phyloP scores from a whole-genome alignment of 2,329 filamentous ascomycete species.

The Aspergillus calidoustus region DNA sequence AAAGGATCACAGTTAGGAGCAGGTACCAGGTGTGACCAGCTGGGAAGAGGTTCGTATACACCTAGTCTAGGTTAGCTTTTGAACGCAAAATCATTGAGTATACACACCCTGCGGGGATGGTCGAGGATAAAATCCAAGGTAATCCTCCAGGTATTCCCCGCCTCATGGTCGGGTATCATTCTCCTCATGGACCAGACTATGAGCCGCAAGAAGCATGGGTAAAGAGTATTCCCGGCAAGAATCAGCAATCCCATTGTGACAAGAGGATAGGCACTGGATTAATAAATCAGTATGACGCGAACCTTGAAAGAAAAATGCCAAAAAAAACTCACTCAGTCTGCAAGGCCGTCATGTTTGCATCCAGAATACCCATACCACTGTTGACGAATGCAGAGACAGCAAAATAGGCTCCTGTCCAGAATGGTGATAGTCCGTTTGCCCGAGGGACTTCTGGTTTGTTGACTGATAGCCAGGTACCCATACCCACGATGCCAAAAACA shows the following conservation, averaged over 20 bases:
- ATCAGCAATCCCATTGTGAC: constrained; percentile 61
- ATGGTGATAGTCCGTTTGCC: constrained; percentile 55
- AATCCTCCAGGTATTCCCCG: constrained; percentile 36
- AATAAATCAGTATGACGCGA: not conserved
- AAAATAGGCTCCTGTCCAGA: constrained; percentile 55
- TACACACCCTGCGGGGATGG: constrained; percentile 38
- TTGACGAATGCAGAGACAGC: constrained; percentile 61
- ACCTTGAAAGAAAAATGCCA: not conserved
- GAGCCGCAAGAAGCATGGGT: constrained; percentile 66
- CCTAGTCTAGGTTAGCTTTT: constrained; percentile 26
- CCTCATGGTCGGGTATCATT: constrained; percentile 33
- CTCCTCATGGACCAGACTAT: constrained; percentile 57
- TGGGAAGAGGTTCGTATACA: constrained; percentile 60
- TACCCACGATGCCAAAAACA: constrained; percentile 50
- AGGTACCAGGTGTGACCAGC: constrained; percentile 69
- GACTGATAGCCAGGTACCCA: constrained; percentile 52
- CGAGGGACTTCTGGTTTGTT: constrained; percentile 47
- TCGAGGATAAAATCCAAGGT: constrained; percentile 42
- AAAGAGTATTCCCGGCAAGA: constrained; percentile 69
- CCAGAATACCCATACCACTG: constrained; percentile 58
- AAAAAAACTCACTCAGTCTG: constrained; percentile 36
- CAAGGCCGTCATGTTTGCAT: constrained; percentile 57
- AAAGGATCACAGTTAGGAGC: constrained; percentile 61
- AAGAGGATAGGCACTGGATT: constrained; percentile 43
- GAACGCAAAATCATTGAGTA: no score